Percentiles rank a stretch among this genome's conserved stretches.
phyloP scores from a whole-genome alignment of 129 eudicot species.

The Calendula officinalis region DNA sequence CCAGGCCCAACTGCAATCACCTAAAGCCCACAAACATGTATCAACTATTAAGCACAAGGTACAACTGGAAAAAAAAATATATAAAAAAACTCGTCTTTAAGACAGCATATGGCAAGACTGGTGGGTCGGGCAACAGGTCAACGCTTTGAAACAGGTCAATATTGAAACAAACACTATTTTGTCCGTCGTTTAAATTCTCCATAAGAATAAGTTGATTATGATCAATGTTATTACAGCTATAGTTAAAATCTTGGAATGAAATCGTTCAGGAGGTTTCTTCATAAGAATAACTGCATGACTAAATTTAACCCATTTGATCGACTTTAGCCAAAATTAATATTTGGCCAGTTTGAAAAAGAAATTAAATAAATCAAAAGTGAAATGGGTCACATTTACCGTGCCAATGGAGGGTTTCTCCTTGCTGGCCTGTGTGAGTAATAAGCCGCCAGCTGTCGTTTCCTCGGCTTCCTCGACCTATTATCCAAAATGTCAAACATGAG shows the following conservation, averaged over 20 bases:
- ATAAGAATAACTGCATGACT: too few relatives aligned
- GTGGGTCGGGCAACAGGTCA: background rate
- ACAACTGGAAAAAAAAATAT: background rate
- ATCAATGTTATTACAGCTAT: background rate
- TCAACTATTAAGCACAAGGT: background rate
- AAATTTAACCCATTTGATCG: background rate
- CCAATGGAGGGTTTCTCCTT: conserved; percentile 92
- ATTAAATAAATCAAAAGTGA: background rate
- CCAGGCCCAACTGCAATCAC: conserved; percentile 96
- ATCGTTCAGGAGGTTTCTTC: too few relatives aligned
- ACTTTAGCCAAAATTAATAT: background rate
- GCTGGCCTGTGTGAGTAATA: conserved; percentile 67
- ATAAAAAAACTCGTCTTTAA: background rate
- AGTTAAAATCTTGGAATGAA: too few relatives aligned
- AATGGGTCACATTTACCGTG: conserved; percentile 44
- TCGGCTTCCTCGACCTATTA: conserved; percentile 74
- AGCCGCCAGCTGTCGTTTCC: conserved; percentile 80
- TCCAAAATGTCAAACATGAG: background rate
- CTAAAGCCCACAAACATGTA: conserved; percentile 33
- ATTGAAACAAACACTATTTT: background rate
- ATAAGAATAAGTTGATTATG: background rate
- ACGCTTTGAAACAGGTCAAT: background rate
- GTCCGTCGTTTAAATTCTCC: background rate
- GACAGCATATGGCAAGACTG: background rate
- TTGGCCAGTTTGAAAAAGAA: background rate